Evolutionary conservation across 2,329 filamentous ascomycete species (phyloP).

Genomic region (Fusarium illudens): DNA sequence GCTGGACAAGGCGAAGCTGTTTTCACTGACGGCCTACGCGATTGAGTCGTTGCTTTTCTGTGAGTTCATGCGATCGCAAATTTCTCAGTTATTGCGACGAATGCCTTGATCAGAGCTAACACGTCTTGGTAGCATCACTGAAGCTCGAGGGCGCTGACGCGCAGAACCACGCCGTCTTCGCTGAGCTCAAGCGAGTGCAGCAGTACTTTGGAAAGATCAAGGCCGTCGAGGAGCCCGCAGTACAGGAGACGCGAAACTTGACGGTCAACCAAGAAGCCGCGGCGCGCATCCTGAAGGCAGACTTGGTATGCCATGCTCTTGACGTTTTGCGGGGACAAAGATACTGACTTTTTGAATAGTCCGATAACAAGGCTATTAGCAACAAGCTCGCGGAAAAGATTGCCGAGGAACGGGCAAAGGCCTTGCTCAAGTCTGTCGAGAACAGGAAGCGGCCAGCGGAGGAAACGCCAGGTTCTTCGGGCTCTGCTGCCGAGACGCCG

Average conservation of each 20-base stretch:
- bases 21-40: conserved; percentile 86
- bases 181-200: conserved; percentile 84
- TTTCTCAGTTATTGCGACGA: background rate
- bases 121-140: conserved; percentile 66
- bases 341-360: conserved; percentile 44
- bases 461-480: conserved; percentile 41
- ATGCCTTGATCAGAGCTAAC: background rate
- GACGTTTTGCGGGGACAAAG: background rate
- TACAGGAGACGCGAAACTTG: conserved; percentile 57
- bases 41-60: conserved; percentile 92
- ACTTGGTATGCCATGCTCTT: conserved; percentile 63
- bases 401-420: conserved; percentile 63
- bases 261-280: conserved; percentile 79
- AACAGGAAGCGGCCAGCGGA: conserved; percentile 55
- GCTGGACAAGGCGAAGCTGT: conserved; percentile 94
- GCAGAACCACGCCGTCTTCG: conserved; percentile 85
- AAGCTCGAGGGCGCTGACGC: conserved; percentile 81
- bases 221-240: conserved; percentile 67
- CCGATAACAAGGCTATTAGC: conserved; percentile 62
- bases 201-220: conserved; percentile 96
- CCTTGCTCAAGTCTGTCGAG: conserved; percentile 57
- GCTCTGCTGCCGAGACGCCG: conserved; percentile 24
- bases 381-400: conserved; percentile 64
- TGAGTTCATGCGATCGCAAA: conserved; percentile 46
- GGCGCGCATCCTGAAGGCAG: conserved; percentile 81